Conservation (phyloP, 345 rosid species). For the Bruguiera gymnorhiza region DNA sequence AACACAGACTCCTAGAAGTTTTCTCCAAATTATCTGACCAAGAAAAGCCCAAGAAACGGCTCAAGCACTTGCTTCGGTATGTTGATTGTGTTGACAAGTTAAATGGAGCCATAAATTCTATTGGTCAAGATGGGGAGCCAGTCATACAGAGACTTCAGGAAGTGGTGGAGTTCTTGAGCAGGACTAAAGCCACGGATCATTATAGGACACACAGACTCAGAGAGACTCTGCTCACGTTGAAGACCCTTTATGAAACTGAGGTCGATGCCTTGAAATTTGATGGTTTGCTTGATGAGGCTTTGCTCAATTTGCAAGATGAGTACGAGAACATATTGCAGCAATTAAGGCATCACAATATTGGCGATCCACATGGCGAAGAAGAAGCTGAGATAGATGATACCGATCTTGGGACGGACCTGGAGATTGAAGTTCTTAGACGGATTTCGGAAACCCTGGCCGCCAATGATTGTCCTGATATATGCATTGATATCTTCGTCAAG, state of each 20-base stretch:
- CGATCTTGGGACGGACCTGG: conserved; percentile 48
- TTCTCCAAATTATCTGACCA: conserved; percentile 29
- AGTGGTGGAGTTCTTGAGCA: conserved; percentile 71
- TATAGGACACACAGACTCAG: conserved; percentile 41
- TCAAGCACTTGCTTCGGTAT: conserved; percentile 33
- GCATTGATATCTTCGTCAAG: conserved; percentile 61
- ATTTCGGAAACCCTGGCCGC: conserved; percentile 46
- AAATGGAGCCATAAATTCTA: conserved; percentile 34
- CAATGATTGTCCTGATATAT: conserved; percentile 65
- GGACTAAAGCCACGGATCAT: conserved; percentile 64
- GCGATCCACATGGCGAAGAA: conserved; percentile 20
- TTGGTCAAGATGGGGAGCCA: conserved; percentile 45
- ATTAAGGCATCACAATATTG: conserved; percentile 40
- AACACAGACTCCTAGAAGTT: conserved; percentile 36
- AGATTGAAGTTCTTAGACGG: conserved; percentile 40
- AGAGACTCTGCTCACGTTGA: conserved; percentile 55
- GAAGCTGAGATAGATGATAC: conserved; percentile 19
- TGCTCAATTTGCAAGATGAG: conserved; percentile 59
- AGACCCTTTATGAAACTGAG: conserved; percentile 46
- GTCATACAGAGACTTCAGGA: conserved; percentile 68
- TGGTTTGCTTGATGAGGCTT: conserved; percentile 61
- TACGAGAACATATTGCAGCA: conserved; percentile 43
- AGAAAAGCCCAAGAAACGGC: conserved; percentile 29
- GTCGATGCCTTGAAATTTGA: conserved; percentile 62
- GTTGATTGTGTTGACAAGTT: conserved; percentile 48